A percentile compares a stretch with the other conserved stretches of the same genome.
These are phyloP conservation scores for Calycina herbarum DNA, from an alignment of 2,329 filamentous ascomycete genomes.

Conservation along the genomic window DNA sequence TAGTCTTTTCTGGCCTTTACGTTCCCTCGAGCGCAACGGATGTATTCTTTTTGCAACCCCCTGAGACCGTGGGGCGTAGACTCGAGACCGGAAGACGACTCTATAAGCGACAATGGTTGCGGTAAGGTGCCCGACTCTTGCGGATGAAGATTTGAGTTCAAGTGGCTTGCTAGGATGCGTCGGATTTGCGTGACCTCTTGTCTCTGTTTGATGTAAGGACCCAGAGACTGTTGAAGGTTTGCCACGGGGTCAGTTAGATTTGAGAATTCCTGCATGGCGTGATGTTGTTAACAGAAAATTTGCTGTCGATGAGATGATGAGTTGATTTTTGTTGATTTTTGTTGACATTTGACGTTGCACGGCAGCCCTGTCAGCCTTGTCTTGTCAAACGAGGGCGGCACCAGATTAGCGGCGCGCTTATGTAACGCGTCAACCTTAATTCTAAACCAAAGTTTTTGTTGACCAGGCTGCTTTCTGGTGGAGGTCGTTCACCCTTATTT, in stretches of 20 bases:
- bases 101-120: slow-evolving; percentile 48
- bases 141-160: slow-evolving; percentile 46
- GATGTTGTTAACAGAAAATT: background rate
- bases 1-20: slow-evolving; percentile 52
- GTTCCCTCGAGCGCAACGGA: slow-evolving; percentile 55
- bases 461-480: slow-evolving; percentile 4
- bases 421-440: slow-evolving; percentile 5
- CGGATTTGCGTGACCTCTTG: slow-evolving; percentile 59
- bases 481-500: slow-evolving; percentile 11
- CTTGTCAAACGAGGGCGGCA: background rate
- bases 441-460: slow-evolving; percentile 8
- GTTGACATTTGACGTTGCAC: slow-evolving; percentile 6
- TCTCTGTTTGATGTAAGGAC: slow-evolving; percentile 55
- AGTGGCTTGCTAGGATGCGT: slow-evolving; percentile 53
- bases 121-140: slow-evolving; percentile 40
- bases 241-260: slow-evolving; percentile 40
- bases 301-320: background rate
- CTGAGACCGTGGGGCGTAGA: slow-evolving; percentile 41
- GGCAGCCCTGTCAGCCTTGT: slow-evolving; percentile 1
- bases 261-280: slow-evolving; percentile 25
- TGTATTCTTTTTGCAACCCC: slow-evolving; percentile 55
- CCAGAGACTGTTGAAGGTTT: slow-evolving; percentile 46
- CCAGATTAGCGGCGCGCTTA: background rate
- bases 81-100: slow-evolving; percentile 41
- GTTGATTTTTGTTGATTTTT: slow-evolving; percentile 5